These are phyloP conservation scores for Suillus alpinus DNA, from an alignment of 768 basidiomycete species.

Conservation along the genomic window DNA sequence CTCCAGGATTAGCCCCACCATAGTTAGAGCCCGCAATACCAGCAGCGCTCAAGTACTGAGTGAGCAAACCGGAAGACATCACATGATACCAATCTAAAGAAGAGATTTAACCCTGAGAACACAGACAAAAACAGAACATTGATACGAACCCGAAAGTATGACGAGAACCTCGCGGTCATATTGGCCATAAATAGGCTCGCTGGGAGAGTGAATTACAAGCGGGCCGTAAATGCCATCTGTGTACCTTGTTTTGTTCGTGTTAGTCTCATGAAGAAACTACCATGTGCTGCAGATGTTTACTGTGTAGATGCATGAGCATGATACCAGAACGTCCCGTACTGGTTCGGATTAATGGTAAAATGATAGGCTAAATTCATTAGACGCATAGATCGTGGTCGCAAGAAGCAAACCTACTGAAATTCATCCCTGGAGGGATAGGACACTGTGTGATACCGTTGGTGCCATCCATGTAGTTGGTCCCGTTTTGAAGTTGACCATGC, in stretches of 20 bases:
- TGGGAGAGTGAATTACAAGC: constrained; percentile 43
- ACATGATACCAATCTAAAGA: constrained; percentile 32
- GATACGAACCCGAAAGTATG: constrained; percentile 31
- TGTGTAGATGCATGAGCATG: constrained; percentile 39
- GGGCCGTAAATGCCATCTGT: constrained; percentile 52
- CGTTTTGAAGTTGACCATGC: constrained; percentile 39
- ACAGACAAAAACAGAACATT: background rate
- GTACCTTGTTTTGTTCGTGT: constrained; percentile 26
- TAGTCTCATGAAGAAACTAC: constrained; percentile 10
- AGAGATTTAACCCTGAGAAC: background rate
- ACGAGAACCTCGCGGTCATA: constrained; percentile 42
- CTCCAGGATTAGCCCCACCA: constrained; percentile 27
- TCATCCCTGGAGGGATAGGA: constrained; percentile 49
- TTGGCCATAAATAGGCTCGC: constrained; percentile 26
- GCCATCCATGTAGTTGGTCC: constrained; percentile 50
- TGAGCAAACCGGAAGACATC: constrained; percentile 27
- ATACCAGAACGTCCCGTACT: constrained; percentile 49
- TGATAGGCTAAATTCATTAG: constrained; percentile 24
- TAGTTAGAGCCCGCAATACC: constrained; percentile 29
- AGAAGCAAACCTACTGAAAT: constrained; percentile 23
- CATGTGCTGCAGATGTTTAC: constrained; percentile 1
- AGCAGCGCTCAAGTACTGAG: constrained; percentile 26
- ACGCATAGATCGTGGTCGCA: background rate
- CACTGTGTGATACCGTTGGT: constrained; percentile 47
- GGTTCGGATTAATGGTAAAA: constrained; percentile 40